Base-by-base conservation (phyloP, 2,329 filamentous ascomycete genomes). In the Beauveria medogensis region DNA sequence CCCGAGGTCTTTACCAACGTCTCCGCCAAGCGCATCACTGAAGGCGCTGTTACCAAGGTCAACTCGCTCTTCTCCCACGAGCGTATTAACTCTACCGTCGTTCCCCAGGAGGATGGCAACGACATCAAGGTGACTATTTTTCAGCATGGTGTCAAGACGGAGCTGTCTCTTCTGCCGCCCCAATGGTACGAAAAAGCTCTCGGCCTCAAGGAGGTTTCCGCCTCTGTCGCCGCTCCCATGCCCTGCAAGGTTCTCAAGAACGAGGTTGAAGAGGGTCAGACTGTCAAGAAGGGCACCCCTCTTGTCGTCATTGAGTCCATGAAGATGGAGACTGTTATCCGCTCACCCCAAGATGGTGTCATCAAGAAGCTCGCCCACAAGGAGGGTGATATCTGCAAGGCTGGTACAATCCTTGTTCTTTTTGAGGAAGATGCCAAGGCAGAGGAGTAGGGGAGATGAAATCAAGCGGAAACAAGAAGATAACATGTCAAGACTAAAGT, bases 191-290 rank as follows among this genome's bases (percentile, higher is more conserved):
- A 92, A 67, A 93, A 95, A 74, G 92, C 91, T 0, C 79, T 97
- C 8, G 92, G 93, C 0, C 77, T 90, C 64, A 92, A 91, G 72
- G 91, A 96, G 69, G 82, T 83, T 0, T 81, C 86, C 7, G 92
- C 93, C 63, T 94, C 89, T 58, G 91, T 97, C 1, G 81, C 90
- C 26, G 91, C 94, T 24, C 94, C 94, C 0, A 99, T 99, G 94
- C 94, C 94, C 2, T 97, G 94, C 76, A 97, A 97, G 77, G 88
- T 99, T 28, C 77, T 99, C 64, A 86, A 91, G 65, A 94, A 97
- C 53, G 90, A 96, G 73, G 91, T 97, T 0, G 76, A 81, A 30
- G 91, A 91, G 67, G 94, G 94, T 0, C 85, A 96, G 65, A 76
- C 75, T 52, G 94, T 99, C 18, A 86, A 86, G 71, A 95, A 93